Base-by-base conservation (phyloP, 2,329 filamentous ascomycete species). In the Epichloe festucae region DNA sequence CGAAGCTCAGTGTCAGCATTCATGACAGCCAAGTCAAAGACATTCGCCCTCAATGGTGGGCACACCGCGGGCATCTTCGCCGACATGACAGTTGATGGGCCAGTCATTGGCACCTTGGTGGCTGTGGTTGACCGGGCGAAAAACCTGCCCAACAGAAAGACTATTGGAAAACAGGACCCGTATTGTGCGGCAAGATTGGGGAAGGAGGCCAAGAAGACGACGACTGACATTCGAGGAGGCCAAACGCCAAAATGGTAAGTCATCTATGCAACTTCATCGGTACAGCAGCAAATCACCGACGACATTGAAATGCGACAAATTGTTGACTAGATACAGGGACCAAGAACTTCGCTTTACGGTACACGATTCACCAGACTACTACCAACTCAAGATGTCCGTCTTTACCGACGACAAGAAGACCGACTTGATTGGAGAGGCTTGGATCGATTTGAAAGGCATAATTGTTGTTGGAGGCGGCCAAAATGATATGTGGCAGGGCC, bases 361-460 rank as follows among this genome's bases (percentile, higher is more conserved):
- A 15, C 91, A 96, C 75, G 90, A 97, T 63, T 96, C 89, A 15
- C 84, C 89, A 17, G 93, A 98, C 69, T 98, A 98, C 73, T 89
- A 89, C 69, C 88, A 90, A 65, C 77, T 98, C 52, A 98, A 98
- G 66, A 77, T 97, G 15, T 96, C 91, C 3, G 81, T 97, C 5
- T 98, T 98, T 72, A 96, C 95, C 65, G 93, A 98, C 62, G 93
- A 98, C 70, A 97, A 96, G 73, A 94, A 86, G 72, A 97, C 91
- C 0, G 93, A 98, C 59, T 70, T 98, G 57, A 96, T 98, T 60
- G 93, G 93, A 57, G 93, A 98, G 69, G 83, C 87, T 6, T 96
- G 88, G 84, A 80, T 97, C 53, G 85, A 87, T 62, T 75, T 98
- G 54, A 82, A 83, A 58, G 78, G 81, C 59, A 86, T 98, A 60